A percentile compares a stretch with the other conserved stretches of the same genome.
phyloP scores from a whole-genome alignment of 179 eudicot genomes.

The Vitellaria paradoxa region DNA sequence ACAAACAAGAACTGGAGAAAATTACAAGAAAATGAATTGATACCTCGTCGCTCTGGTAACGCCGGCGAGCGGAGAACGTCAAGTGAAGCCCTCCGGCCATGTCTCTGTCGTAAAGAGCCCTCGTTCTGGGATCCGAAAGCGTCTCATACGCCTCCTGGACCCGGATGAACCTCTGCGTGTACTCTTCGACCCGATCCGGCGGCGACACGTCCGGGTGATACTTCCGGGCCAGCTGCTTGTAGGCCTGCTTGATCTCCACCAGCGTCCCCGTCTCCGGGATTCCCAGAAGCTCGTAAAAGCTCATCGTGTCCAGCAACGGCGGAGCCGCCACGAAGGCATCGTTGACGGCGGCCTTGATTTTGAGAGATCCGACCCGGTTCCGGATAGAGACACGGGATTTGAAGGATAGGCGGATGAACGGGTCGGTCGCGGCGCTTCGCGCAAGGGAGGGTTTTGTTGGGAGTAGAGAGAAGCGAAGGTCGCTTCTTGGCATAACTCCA shows the following conservation, averaged over 20 bases:
- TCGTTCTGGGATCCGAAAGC: slow-evolving; percentile 61
- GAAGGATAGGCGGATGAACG: neutral
- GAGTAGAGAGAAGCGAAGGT: slow-evolving; percentile 13
- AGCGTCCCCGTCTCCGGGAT: slow-evolving; percentile 40
- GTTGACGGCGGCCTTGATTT: slow-evolving; percentile 21
- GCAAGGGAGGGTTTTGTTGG: neutral
- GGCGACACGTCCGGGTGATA: slow-evolving; percentile 96
- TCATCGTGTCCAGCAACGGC: slow-evolving; percentile 21
- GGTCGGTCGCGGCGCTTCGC: neutral
- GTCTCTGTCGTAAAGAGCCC: slow-evolving; percentile 64
- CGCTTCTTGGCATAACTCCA: slow-evolving; percentile 12
- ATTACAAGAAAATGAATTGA: neutral
- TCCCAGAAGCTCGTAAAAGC: slow-evolving; percentile 66
- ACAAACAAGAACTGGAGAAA: too few species aligned
- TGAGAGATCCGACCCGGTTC: neutral
- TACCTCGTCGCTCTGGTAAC: slow-evolving; percentile 40
- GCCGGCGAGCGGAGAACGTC: slow-evolving; percentile 51
- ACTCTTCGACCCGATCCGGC: slow-evolving; percentile 61
- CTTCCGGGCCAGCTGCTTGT: slow-evolving; percentile 68
- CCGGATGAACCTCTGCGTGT: slow-evolving; percentile 64
- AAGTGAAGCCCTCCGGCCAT: slow-evolving; percentile 56
- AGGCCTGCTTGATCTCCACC: slow-evolving; percentile 75
- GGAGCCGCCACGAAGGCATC: slow-evolving; percentile 11
- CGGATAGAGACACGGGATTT: slow-evolving; percentile 14
- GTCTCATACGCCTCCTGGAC: slow-evolving; percentile 86